Evolutionary conservation across 306 rosid genomes (phyloP).

Genomic region (Cicer pinnatifidum): DNA sequence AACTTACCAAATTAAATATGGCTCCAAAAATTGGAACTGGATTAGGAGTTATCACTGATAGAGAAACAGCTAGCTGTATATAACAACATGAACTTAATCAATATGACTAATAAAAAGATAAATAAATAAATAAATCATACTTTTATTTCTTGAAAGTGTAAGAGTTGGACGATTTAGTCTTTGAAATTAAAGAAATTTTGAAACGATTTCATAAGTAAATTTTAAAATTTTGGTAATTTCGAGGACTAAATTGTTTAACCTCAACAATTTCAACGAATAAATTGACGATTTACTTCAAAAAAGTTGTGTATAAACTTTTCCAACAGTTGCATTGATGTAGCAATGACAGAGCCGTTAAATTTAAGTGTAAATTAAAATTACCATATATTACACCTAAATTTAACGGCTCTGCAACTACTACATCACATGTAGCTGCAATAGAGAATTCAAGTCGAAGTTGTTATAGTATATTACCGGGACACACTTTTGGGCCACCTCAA

Average conservation of each 20-base stretch:
- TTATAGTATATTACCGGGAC: slow-evolving; percentile 4
- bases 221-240: not conserved
- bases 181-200: not conserved
- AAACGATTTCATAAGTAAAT: no score
- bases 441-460: not conserved
- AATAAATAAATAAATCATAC: not conserved
- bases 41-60: slow-evolving; percentile 40
- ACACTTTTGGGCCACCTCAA: slow-evolving; percentile 22
- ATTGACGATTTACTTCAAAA: not conserved
- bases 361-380: not conserved
- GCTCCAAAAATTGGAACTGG: slow-evolving; percentile 35
- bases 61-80: slow-evolving; percentile 33
- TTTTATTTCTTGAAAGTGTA: not conserved
- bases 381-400: not conserved
- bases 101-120: not conserved
- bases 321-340: not conserved
- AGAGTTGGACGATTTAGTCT: not conserved
- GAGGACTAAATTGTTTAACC: not conserved
- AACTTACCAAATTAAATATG: slow-evolving; percentile 42
- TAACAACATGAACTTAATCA: slow-evolving; percentile 13
- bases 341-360: not conserved
- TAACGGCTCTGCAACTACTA: not conserved
- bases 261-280: not conserved
- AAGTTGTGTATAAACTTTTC: not conserved
- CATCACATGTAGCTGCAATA: not conserved